Evolutionary conservation across 495 filamentous ascomycete genomes (phyloP).

Genomic region (Neurospora sp.): DNA sequence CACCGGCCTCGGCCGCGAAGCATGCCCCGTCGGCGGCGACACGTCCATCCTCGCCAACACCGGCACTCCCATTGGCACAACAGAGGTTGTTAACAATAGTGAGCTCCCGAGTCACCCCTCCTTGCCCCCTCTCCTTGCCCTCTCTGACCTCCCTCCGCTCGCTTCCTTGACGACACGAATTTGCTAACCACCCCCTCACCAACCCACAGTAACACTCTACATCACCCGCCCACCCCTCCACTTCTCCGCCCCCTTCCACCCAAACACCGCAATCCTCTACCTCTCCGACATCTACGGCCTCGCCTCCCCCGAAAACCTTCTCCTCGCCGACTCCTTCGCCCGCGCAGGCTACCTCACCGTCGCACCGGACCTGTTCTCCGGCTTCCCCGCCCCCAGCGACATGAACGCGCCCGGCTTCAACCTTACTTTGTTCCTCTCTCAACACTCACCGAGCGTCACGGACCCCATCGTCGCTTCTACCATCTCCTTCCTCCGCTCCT

Average conservation of each 20-base stretch:
- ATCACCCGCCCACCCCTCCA: conserved; percentile 24
- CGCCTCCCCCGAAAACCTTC: conserved; percentile 50
- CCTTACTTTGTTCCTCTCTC: conserved; percentile 42
- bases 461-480: conserved; percentile 54
- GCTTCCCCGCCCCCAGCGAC: conserved; percentile 45
- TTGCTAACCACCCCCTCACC: neutral
- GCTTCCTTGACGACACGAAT: too few species aligned
- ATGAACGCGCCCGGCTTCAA: conserved; percentile 47
- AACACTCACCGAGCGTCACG: conserved; percentile 42
- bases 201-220: conserved; percentile 26
- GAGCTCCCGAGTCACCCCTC: neutral
- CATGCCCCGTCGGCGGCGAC: neutral
- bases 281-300: conserved; percentile 56
- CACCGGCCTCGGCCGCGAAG: neutral
- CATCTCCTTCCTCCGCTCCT: conserved; percentile 48
- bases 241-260: conserved; percentile 24
- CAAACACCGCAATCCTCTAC: conserved; percentile 38
- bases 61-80: conserved; percentile 23
- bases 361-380: conserved; percentile 65
- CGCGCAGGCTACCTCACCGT: conserved; percentile 65
- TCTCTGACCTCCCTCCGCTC: too few species aligned
- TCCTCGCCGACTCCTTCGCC: conserved; percentile 69
- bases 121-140: neutral
- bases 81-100: conserved; percentile 22
- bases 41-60: conserved; percentile 21